These are phyloP conservation scores for Mycosphaerella sp. DNA, from an alignment of 2,329 filamentous ascomycete genomes.

Conservation along the genomic window DNA sequence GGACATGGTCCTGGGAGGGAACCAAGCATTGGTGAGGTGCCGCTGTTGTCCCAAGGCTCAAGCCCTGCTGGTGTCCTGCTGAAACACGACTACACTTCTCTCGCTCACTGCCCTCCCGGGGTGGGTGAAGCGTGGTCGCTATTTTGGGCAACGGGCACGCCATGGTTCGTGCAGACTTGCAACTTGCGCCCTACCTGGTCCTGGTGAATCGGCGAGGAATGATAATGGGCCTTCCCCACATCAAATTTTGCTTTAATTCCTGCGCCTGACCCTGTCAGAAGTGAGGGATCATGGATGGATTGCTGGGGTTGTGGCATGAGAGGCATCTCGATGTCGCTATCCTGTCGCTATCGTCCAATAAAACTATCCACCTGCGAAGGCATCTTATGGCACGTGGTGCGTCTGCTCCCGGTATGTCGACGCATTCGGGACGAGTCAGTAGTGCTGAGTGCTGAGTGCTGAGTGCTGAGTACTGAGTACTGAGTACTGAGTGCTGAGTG, in stretches of 20 bases:
- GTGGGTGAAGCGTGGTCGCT: slow-evolving; percentile 4
- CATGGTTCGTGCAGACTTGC: not conserved
- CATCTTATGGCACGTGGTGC: too few relatives aligned
- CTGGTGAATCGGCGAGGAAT: not conserved
- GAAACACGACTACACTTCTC: not conserved
- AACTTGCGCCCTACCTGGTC: not conserved
- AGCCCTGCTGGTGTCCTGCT: not conserved
- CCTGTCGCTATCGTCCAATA: not conserved
- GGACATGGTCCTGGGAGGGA: not conserved
- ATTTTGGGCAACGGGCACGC: slow-evolving; percentile 9
- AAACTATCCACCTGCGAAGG: not conserved
- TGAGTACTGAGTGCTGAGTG: too few relatives aligned
- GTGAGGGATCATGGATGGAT: not conserved
- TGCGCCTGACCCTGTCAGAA: not conserved
- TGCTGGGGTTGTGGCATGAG: not conserved
- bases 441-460: too few relatives aligned
- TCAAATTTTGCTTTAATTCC: not conserved
- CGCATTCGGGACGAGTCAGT: too few relatives aligned
- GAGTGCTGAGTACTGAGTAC: too few relatives aligned
- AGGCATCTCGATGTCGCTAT: not conserved
- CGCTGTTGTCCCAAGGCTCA: slow-evolving; percentile 5
- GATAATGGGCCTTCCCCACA: not conserved
- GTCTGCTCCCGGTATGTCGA: too few relatives aligned
- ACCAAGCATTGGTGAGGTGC: slow-evolving; percentile 5
- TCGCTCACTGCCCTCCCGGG: slow-evolving; percentile 4